Evolutionary conservation across 257 asterid genomes (phyloP).

Genomic region (Solanum sparsipilum): DNA sequence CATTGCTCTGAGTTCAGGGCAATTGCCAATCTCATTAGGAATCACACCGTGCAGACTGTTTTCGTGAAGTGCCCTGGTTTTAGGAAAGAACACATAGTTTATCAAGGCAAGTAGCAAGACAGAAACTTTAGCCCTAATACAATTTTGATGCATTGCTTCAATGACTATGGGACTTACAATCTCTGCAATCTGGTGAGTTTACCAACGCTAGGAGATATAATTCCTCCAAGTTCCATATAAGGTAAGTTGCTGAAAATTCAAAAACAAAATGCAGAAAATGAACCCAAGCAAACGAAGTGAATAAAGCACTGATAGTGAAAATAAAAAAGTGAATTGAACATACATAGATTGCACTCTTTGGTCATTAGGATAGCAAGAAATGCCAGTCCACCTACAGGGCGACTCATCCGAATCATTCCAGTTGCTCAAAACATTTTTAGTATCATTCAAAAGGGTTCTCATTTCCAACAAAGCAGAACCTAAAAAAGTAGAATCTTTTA

Average conservation of each 20-base stretch:
- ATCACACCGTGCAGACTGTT: conserved; percentile 77
- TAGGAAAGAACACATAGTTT: background rate
- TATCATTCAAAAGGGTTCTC: conserved; percentile 70
- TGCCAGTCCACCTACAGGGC: conserved; percentile 91
- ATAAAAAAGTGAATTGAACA: background rate
- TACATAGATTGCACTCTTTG: conserved; percentile 79
- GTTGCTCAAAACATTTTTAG: conserved; percentile 49
- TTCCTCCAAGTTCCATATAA: conserved; percentile 79
- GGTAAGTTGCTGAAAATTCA: conserved; percentile 62
- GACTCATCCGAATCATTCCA: conserved; percentile 66
- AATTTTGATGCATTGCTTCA: background rate
- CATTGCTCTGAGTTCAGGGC: conserved; percentile 87
- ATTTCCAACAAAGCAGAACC: conserved; percentile 82
- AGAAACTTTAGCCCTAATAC: background rate
- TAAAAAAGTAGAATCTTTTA: conserved; percentile 1
- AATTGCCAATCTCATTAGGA: conserved; percentile 61
- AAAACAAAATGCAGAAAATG: background rate
- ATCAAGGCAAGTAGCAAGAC: background rate
- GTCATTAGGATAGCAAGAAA: conserved; percentile 65
- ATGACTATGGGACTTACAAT: conserved; percentile 40
- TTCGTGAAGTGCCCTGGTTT: conserved; percentile 84
- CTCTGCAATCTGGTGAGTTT: conserved; percentile 67
- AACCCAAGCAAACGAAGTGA: background rate
- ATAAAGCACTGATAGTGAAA: background rate
- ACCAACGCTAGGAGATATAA: conserved; percentile 72